These are phyloP conservation scores for Scutellaria galericulata DNA, from an alignment of 257 asterid genomes.

Conservation along the genomic window DNA sequence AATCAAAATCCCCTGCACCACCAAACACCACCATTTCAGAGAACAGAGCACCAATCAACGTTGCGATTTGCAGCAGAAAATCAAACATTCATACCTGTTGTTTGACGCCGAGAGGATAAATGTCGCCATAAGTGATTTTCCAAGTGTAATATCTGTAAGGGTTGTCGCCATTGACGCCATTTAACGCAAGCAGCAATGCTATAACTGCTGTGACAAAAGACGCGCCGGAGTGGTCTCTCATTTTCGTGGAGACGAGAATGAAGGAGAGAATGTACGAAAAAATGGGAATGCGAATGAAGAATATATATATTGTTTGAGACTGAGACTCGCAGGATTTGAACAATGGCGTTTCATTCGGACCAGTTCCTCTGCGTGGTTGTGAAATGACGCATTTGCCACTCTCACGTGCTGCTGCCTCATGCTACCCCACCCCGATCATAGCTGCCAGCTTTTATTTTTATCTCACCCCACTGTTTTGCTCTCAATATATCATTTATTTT, in stretches of 20 bases:
- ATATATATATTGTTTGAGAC: not conserved
- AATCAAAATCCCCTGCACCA: conserved; percentile 85
- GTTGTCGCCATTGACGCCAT: conserved; percentile 63
- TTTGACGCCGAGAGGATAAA: conserved; percentile 82
- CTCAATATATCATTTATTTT: too few species aligned
- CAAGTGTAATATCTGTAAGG: conserved; percentile 87
- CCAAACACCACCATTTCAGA: not conserved
- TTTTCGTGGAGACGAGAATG: not conserved
- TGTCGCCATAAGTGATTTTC: conserved; percentile 79
- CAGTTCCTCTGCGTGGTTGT: not conserved
- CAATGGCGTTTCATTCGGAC: conserved; percentile 3
- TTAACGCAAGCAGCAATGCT: conserved; percentile 40
- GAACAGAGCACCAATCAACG: not conserved
- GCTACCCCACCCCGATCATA: too few species aligned
- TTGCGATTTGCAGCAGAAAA: not conserved
- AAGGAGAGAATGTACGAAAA: conserved; percentile 11
- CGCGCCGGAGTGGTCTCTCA: conserved; percentile 49
- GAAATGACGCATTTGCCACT: conserved; percentile 45
- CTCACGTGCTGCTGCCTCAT: conserved; percentile 42
- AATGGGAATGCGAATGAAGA: conserved; percentile 3
- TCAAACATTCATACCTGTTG: conserved; percentile 64
- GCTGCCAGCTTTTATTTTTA: conserved; percentile 7
- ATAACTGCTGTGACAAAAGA: conserved; percentile 35
- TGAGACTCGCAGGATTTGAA: not conserved
- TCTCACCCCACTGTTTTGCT: too few species aligned